Conservation (phyloP, 2,329 filamentous ascomycete species). For the Neoascochyta sp. region DNA sequence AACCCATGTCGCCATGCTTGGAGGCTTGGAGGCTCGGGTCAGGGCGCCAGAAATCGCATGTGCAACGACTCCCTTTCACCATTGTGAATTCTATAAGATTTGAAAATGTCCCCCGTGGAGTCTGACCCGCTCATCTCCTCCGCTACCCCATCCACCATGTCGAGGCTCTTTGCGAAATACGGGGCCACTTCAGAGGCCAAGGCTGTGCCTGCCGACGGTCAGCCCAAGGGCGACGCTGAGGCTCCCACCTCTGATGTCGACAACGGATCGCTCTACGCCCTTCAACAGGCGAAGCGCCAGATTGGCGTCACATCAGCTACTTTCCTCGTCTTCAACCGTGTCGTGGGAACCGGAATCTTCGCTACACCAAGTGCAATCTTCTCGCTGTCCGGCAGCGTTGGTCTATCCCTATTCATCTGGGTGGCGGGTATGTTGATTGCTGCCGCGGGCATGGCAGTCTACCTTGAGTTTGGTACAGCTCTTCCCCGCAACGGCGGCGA, state of each 20-base stretch:
- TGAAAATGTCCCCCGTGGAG: conserved; percentile 3
- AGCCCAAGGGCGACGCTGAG: conserved; percentile 5
- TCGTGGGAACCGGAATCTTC: conserved; percentile 66
- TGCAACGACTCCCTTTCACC: conserved; percentile 4
- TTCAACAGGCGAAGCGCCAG: conserved; percentile 27
- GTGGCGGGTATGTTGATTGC: conserved; percentile 60
- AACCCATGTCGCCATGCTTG: conserved; percentile 3
- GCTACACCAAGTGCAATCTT: conserved; percentile 60
- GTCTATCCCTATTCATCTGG: conserved; percentile 62
- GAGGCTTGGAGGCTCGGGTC: conserved; percentile 3
- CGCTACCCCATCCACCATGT: conserved; percentile 9
- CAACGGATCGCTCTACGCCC: conserved; percentile 21
- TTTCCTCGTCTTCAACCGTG: conserved; percentile 57
- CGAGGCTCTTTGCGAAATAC: conserved; percentile 14
- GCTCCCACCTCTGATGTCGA: conserved; percentile 14
- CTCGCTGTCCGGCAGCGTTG: conserved; percentile 56
- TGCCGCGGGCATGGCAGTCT: conserved; percentile 59
- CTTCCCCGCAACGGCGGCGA: conserved; percentile 63
- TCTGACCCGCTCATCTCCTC: conserved; percentile 9
- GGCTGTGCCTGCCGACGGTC: conserved; percentile 4
- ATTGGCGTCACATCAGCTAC: conserved; percentile 25
- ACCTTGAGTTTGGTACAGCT: conserved; percentile 63
- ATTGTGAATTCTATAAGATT: conserved; percentile 4
- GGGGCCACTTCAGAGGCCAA: conserved; percentile 7
- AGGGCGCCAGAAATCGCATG: too few species aligned